Base-by-base conservation (phyloP, 345 rosid genomes). In the Aquilaria malaccensis region DNA sequence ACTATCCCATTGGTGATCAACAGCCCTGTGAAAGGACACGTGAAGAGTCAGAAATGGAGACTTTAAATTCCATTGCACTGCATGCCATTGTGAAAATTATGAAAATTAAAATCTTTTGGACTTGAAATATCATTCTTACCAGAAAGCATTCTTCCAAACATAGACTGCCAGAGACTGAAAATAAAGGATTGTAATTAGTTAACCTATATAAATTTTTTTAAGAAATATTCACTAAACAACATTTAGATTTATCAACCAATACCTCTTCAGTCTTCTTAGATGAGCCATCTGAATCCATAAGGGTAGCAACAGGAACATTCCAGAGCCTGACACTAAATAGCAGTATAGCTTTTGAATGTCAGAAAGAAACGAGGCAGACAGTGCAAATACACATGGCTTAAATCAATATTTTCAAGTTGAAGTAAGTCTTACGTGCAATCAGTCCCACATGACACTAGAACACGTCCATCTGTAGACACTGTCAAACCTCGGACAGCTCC, bases 1-100 rank as follows among this genome's bases (percentile, higher is more conserved):
- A 56, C 96, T 83, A 48, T 82, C 81, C 93, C 88, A 86, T 62
- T 91, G 96, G 79, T 94, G 96, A 80, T 94, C 97, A 71, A 88
- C 93, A 53, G 85, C 97, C 89, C 99, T 94, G 70, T 6, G 68
- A 64, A 45, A 37, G 31, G 47, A 56, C 31, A 33, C 13, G 15
- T 37, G 33, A 60, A 58, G 15, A 46, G 50, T 50, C 7, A 37
- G 6, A 46, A 45, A 50, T 7, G 6, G 55, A 11, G 13, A 56
- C 41, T 45, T 22, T 29, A 32, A 6, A 13, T 62, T 60, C 30
- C 29, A 54, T 48, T 59, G 31, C 9, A 11, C 48, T 37, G 43
- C 43, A 37, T 37, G 43, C 5, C 7, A 4, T 37, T 37, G 7
- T 22, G 22, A 22, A 22, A 22, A 22, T 22, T 22, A 15, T 33